A percentile compares a stretch with the other conserved stretches of the same genome.
Evolutionary conservation across 495 filamentous ascomycete species (phyloP).

Genomic region (Penicillium bialowiezense): DNA sequence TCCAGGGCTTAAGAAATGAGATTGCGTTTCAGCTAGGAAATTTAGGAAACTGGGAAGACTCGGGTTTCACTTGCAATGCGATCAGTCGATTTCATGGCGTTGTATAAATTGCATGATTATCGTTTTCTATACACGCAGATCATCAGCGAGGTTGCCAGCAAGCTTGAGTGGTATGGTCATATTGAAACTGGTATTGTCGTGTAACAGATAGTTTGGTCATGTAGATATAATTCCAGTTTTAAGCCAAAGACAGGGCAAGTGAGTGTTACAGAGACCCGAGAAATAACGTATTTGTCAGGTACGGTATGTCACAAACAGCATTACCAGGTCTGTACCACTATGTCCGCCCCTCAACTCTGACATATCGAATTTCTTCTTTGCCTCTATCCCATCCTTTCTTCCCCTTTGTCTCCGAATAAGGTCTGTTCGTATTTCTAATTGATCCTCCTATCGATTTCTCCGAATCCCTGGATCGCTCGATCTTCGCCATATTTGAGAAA

Average conservation of each 20-base stretch:
- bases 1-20: not conserved
- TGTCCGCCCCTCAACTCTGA: slow-evolving; percentile 17
- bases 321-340: slow-evolving; percentile 6
- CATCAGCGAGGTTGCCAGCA: slow-evolving; percentile 2
- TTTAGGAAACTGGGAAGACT: not conserved
- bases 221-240: not conserved
- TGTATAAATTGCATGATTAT: slow-evolving; percentile 4
- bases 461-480: slow-evolving; percentile 14
- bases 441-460: slow-evolving; percentile 1
- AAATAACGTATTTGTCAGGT: not conserved
- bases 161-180: slow-evolving; percentile 5
- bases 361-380: slow-evolving; percentile 20
- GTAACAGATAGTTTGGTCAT: not conserved
- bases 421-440: not conserved
- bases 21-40: not conserved
- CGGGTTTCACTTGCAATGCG: not conserved
- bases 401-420: not conserved
- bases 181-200: not conserved
- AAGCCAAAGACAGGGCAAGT: not conserved
- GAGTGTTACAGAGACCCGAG: not conserved
- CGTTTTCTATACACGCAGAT: slow-evolving; percentile 6
- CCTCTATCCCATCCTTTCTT: not conserved
- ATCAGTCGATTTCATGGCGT: not conserved
- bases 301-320: slow-evolving; percentile 4
- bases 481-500: slow-evolving; percentile 9